Evolutionary conservation across 495 filamentous ascomycete genomes (phyloP).

Genomic region (Daldinia caldariorum): DNA sequence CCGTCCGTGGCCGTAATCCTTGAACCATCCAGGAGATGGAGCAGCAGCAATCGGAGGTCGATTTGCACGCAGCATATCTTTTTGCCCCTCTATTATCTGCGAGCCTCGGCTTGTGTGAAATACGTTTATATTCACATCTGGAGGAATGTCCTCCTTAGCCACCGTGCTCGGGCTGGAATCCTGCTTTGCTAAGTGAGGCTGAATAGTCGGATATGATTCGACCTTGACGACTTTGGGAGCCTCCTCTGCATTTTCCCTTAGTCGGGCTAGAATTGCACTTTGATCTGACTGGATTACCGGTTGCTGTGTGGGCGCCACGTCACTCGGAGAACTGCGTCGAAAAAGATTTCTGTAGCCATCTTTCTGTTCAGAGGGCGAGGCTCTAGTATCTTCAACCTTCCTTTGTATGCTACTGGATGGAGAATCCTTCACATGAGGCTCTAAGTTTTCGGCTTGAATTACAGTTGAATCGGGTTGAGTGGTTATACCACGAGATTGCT

Average conservation of each 20-base stretch:
- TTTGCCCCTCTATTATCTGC: conserved; percentile 46
- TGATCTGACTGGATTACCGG: conserved; percentile 45
- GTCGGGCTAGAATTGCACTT: conserved; percentile 52
- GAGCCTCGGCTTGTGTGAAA: conserved; percentile 53
- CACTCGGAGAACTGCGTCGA: conserved; percentile 11
- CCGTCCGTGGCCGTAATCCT: conserved; percentile 45
- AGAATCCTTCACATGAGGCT: conserved; percentile 6
- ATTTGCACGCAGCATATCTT: conserved; percentile 20
- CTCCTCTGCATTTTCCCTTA: conserved; percentile 39
- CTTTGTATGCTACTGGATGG: not conserved
- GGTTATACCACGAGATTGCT: conserved; percentile 2
- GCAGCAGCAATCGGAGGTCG: conserved; percentile 27
- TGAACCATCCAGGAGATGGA: conserved; percentile 46
- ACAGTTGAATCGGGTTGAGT: conserved; percentile 14
- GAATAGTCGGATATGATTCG: conserved; percentile 10
- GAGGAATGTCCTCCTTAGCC: conserved; percentile 35
- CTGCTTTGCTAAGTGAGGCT: conserved; percentile 16
- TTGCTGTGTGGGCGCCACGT: conserved; percentile 18
- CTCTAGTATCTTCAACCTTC: conserved; percentile 20
- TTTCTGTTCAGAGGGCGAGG: conserved; percentile 8
- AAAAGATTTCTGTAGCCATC: conserved; percentile 18
- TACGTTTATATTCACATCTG: conserved; percentile 50
- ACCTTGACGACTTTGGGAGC: conserved; percentile 20
- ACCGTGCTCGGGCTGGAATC: conserved; percentile 35
- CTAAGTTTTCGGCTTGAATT: not conserved